Conservation (phyloP, 2,329 filamentous ascomycete genomes). For the Fusarium sp. region DNA sequence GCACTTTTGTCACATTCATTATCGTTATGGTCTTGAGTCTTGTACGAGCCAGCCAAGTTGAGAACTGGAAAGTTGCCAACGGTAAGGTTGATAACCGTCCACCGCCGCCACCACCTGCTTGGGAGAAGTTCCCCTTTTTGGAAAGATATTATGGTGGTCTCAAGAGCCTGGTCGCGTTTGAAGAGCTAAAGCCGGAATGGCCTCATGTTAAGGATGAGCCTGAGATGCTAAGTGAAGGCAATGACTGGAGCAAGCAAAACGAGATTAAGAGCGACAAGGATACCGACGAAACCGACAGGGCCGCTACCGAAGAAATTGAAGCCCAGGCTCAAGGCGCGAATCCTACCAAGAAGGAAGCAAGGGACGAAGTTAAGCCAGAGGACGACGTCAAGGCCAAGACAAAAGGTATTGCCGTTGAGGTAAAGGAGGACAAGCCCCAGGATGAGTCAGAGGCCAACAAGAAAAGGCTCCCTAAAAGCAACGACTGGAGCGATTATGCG, state of each 20-base stretch:
- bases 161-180: constrained; percentile 70
- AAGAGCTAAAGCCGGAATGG: constrained; percentile 82
- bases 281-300: constrained; percentile 29
- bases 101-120: constrained; percentile 72
- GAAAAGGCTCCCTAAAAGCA: constrained; percentile 42
- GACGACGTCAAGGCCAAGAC: constrained; percentile 4
- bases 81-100: constrained; percentile 56
- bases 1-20: constrained; percentile 74
- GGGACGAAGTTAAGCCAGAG: constrained; percentile 10
- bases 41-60: constrained; percentile 76
- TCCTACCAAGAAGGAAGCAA: constrained; percentile 5
- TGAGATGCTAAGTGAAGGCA: constrained; percentile 34
- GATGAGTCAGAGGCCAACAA: constrained; percentile 25
- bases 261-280: constrained; percentile 28
- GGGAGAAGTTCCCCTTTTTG: constrained; percentile 88
- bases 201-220: constrained; percentile 72
- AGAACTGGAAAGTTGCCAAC: constrained; percentile 70
- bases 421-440: constrained; percentile 7
- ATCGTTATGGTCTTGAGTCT: constrained; percentile 81
- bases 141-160: constrained; percentile 92
- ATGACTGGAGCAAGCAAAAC: constrained; percentile 28
- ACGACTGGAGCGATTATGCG: constrained; percentile 48
- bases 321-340: constrained; percentile 6
- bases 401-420: background rate
- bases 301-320: constrained; percentile 29